Percentiles rank a stretch among this genome's conserved stretches.
phyloP scores from a whole-genome alignment of 352 stramenopile species.

The Aphanomyces stellatus region DNA sequence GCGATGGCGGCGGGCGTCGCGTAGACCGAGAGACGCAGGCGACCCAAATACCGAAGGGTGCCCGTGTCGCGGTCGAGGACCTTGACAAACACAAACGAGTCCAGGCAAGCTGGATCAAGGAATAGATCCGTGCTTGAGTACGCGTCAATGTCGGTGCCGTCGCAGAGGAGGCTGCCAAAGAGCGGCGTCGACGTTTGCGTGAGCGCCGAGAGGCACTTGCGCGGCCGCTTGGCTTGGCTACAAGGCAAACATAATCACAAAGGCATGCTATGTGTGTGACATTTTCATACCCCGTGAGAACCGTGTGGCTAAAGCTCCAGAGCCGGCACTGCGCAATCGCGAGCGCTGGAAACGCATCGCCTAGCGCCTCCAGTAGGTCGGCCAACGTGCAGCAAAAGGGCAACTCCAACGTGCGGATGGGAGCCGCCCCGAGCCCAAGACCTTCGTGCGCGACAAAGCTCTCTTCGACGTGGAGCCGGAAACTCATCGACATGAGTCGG shows the following conservation, averaged over 20 bases:
- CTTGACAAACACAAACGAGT: conserved; percentile 66
- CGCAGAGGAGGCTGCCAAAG: conserved; percentile 59
- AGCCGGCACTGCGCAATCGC: conserved; percentile 29
- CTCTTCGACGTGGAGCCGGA: conserved; percentile 52
- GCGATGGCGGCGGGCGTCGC: conserved; percentile 36
- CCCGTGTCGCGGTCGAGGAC: conserved; percentile 35
- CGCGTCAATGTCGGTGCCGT: conserved; percentile 74
- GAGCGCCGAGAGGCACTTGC: conserved; percentile 47
- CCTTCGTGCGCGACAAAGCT: conserved; percentile 42
- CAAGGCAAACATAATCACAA: too few relatives aligned
- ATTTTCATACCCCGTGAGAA: conserved; percentile 54
- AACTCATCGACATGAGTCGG: conserved; percentile 70
- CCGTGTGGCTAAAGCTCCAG: conserved; percentile 74
- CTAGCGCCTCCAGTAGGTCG: conserved; percentile 40
- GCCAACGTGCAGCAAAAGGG: conserved; percentile 59
- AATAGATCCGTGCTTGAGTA: conserved; percentile 78
- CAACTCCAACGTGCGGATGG: conserved; percentile 39
- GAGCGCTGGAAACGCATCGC: conserved; percentile 24
- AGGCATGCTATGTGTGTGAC: too few relatives aligned
- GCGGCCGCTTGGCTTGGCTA: conserved; percentile 49
- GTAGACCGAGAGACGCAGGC: conserved; percentile 27
- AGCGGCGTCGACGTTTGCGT: conserved; percentile 37
- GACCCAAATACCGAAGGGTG: conserved; percentile 37
- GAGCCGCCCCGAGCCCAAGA: conserved; percentile 48
- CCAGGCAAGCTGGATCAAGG: conserved; percentile 34